Base-by-base conservation (phyloP, 208 protist species). In the Leishmania amazonensis region DNA sequence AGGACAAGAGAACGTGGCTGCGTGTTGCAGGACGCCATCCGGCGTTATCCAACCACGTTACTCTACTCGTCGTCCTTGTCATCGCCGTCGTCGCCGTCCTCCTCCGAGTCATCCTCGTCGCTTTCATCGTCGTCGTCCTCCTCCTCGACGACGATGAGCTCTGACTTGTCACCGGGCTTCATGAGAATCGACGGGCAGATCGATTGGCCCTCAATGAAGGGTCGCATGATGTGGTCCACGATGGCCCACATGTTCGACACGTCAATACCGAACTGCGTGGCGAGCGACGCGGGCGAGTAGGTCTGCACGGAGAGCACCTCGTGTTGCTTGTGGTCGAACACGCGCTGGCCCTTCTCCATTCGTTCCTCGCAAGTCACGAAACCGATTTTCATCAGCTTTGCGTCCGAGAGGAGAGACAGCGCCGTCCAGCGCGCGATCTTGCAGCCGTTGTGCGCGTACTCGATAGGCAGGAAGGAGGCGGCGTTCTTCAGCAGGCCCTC, bases 361-460 rank as follows among this genome's bases (percentile, higher is more conserved):
- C 85, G 88, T 60, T 82, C 84, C 68, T 82, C 84, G 76, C 93
- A 91, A 1, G 92, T 85, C 31, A 98, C 81, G 80, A 97, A 94
- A 28, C 92, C 95, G 82, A 98, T 92, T 85, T 95, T 97, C 87
- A 98, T 95, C 65, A 89, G 68, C 38, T 85, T 79, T 9, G 90
- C 92, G 38, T 87, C 88, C 31, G 92, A 93, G 40, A 98, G 84
- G 40, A 94, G 80, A 62, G 91, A 95, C 45, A 97, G 92, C 38
- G 92, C 91, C n/a, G 94, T 87, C 94, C 95, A 98, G 76, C 95
- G 95, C 21, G 88, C 83, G 76, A 98, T 95, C 81, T 98, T 98
- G 82, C 88, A 89, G 54, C 81, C 71, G 73, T 98, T 96, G 42
- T 80, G 71, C 64, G 85, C 75, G 84, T 91, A 96, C 82, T 93